A percentile compares a stretch with the other conserved stretches of the same genome.
Conservation (phyloP, 2,329 filamentous ascomycete species). For the Torrubiellomyces zombiae region DNA sequence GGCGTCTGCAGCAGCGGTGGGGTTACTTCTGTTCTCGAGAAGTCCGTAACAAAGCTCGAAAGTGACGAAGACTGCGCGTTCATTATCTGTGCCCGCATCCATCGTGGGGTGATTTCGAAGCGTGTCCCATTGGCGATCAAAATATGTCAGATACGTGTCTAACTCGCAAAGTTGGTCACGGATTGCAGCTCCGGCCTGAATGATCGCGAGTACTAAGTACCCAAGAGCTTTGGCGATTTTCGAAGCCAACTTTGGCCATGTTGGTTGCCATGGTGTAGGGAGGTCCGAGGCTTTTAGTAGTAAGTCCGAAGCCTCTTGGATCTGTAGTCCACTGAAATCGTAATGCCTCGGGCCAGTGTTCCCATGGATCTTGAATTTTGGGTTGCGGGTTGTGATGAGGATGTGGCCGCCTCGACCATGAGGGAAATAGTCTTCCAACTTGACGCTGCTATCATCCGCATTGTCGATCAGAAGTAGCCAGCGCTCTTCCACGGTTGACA, state of each 20-base stretch:
- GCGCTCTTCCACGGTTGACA: neutral
- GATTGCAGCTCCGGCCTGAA: constrained; percentile 5
- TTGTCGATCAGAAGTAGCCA: too few species aligned
- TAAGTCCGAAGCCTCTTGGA: constrained; percentile 3
- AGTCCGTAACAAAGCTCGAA: constrained; percentile 4
- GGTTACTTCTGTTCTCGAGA: constrained; percentile 2
- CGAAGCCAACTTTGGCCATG: constrained; percentile 1
- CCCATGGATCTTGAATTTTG: constrained; percentile 2
- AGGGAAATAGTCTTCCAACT: constrained; percentile 3
- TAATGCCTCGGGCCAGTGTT: constrained; percentile 2
- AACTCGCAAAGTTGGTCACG: constrained; percentile 3
- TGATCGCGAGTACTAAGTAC: constrained; percentile 4
- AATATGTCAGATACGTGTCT: constrained; percentile 3
- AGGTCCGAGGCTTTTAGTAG: constrained; percentile 2
- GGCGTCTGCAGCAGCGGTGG: constrained; percentile 2
- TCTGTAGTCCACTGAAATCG: constrained; percentile 2
- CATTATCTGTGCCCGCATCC: too few species aligned
- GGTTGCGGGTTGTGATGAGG: constrained; percentile 4
- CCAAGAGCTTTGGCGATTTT: constrained; percentile 3
- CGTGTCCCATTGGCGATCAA: constrained; percentile 1
- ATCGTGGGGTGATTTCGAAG: neutral
- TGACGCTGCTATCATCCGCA: too few species aligned
- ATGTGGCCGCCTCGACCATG: constrained; percentile 3
- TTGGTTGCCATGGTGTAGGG: constrained; percentile 3
- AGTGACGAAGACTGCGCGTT: too few species aligned